A percentile compares a stretch with the other conserved stretches of the same genome.
phyloP scores from a whole-genome alignment of 2,329 filamentous ascomycete genomes.

The Aspergillus versicolor region DNA sequence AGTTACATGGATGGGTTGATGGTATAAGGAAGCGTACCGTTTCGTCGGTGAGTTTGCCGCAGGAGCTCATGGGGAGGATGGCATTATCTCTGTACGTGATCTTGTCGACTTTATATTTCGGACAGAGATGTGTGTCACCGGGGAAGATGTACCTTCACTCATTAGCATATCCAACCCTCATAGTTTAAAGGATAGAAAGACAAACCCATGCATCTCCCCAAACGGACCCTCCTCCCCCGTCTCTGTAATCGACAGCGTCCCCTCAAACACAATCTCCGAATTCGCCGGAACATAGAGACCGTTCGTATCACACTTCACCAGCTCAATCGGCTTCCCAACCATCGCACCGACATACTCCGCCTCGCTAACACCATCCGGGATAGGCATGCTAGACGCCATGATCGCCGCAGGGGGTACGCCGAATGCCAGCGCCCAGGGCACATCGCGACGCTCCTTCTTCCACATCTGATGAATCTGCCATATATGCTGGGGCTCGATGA shows the following conservation, averaged over 20 bases:
- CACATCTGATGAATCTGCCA: constrained; percentile 49
- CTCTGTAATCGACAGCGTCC: constrained; percentile 47
- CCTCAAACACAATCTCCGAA: constrained; percentile 54
- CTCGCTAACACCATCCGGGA: constrained; percentile 52
- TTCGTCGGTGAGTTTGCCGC: constrained; percentile 48
- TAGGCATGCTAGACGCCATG: constrained; percentile 50
- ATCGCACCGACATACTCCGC: constrained; percentile 51
- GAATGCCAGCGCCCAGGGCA: constrained; percentile 50
- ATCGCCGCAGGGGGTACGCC: constrained; percentile 52
- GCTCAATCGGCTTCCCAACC: constrained; percentile 44
- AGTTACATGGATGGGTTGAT: neutral
- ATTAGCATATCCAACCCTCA: neutral
- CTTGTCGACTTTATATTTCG: constrained; percentile 45
- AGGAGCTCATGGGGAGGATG: constrained; percentile 49
- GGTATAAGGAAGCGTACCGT: constrained; percentile 26
- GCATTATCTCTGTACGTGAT: constrained; percentile 51
- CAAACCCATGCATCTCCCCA: constrained; percentile 46
- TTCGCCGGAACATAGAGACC: constrained; percentile 51
- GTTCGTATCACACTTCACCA: constrained; percentile 56
- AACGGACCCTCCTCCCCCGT: constrained; percentile 50
- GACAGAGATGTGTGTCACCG: constrained; percentile 40
- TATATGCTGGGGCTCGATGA: constrained; percentile 50
- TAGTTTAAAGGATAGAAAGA: neutral
- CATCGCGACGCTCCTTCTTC: constrained; percentile 46
- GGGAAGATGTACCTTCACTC: constrained; percentile 39